Conservation (phyloP, 192 early-diverging fungal species). For the Obelidium mucronatum region DNA sequence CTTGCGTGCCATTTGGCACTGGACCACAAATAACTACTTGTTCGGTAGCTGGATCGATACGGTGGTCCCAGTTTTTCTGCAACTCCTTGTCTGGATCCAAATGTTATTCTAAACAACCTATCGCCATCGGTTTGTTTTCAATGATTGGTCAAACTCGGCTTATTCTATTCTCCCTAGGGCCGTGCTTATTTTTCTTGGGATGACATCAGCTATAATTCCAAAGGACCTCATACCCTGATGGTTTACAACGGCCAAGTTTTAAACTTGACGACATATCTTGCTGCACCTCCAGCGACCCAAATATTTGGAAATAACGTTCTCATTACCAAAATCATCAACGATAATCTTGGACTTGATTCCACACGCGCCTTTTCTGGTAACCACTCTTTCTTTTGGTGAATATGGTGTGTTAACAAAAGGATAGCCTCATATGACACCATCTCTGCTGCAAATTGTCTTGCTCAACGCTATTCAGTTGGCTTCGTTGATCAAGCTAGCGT, state of each 20-base stretch:
- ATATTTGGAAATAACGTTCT: conserved; percentile 20
- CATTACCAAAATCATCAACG: conserved; percentile 5
- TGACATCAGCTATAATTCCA: conserved; percentile 36
- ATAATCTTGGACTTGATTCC: conserved; percentile 45
- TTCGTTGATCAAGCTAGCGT: conserved; percentile 32
- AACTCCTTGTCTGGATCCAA: conserved; percentile 11
- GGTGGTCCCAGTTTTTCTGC: not conserved
- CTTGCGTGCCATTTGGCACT: not conserved
- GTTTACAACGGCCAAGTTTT: conserved; percentile 55
- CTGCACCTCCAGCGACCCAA: not conserved
- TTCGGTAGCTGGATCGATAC: not conserved
- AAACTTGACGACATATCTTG: conserved; percentile 48
- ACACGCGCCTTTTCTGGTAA: conserved; percentile 36
- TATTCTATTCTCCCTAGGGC: conserved; percentile 23
- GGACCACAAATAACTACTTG: not conserved
- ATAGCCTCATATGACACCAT: conserved; percentile 36
- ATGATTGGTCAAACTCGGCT: not conserved
- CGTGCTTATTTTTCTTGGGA: conserved; percentile 50
- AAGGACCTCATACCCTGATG: conserved; percentile 48
- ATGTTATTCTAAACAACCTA: not conserved
- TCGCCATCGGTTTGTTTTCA: not conserved
- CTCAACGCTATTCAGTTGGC: conserved; percentile 39
- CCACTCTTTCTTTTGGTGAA: not conserved
- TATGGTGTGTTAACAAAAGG: not conserved
- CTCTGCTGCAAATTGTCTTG: conserved; percentile 45